Conservation (phyloP, 2,329 filamentous ascomycete species). For the Dactylellina cionopaga region DNA sequence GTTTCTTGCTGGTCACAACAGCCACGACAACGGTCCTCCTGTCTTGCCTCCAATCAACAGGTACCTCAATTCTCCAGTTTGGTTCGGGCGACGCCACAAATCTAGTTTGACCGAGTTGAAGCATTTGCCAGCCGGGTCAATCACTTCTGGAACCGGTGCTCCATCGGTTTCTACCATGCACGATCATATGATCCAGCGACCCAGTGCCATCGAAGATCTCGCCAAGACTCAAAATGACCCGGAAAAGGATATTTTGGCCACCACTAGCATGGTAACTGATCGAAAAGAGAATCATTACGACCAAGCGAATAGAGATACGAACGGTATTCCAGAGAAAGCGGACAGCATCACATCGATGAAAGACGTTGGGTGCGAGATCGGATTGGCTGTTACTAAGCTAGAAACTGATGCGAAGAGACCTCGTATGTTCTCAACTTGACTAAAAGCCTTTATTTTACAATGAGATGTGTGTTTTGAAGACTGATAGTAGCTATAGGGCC, state of each 20-base stretch:
- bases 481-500: too few species aligned
- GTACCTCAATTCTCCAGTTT: conserved; percentile 20
- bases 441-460: too few species aligned
- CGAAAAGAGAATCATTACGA: background rate
- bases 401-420: too few species aligned
- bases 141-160: background rate
- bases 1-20: background rate
- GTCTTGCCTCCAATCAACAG: background rate
- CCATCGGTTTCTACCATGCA: background rate
- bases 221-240: background rate
- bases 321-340: background rate
- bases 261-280: background rate
- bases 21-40: background rate
- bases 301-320: background rate
- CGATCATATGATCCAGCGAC: background rate
- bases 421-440: too few species aligned
- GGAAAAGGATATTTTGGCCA: conserved; percentile 17
- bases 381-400: background rate
- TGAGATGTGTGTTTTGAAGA: too few species aligned
- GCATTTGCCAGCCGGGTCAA: background rate
- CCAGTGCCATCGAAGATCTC: background rate
- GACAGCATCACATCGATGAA: background rate
- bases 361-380: background rate
- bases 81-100: conserved; percentile 11
- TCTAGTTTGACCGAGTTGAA: conserved; percentile 12